A percentile compares a stretch with the other conserved stretches of the same genome.
phyloP scores from a whole-genome alignment of 495 filamentous ascomycete genomes.

The Xylaria scruposa region DNA sequence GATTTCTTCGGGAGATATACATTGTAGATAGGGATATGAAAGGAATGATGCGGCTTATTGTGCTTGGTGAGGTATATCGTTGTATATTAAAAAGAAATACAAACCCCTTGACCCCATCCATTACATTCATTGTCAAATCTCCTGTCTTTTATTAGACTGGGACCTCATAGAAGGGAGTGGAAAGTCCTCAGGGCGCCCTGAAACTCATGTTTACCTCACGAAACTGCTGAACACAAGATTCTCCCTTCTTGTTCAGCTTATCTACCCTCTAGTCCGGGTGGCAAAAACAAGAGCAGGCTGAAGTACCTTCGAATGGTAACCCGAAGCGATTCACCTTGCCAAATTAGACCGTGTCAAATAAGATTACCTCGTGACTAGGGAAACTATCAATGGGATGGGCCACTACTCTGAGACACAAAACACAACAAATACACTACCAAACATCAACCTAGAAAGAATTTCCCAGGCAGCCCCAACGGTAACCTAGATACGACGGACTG shows the following conservation, averaged over 20 bases:
- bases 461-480: too few species aligned
- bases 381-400: background rate
- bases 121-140: background rate
- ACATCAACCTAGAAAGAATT: too few species aligned
- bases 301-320: too few species aligned
- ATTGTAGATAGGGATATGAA: constrained; percentile 14
- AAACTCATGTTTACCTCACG: too few species aligned
- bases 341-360: too few species aligned
- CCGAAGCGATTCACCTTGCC: too few species aligned
- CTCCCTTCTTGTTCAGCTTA: background rate
- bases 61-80: background rate
- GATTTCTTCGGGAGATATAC: constrained; percentile 44
- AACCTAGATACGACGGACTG: too few species aligned
- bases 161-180: background rate
- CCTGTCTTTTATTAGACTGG: background rate
- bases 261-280: too few species aligned
- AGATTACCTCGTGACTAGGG: background rate
- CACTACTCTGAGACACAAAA: background rate
- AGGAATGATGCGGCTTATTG: too few species aligned
- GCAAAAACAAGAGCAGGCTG: too few species aligned
- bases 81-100: background rate
- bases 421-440: background rate
- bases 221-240: background rate
- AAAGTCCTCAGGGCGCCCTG: too few species aligned
- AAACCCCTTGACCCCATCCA: background rate